Base-by-base conservation (phyloP, 345 rosid species). In the Ricinus communis region DNA sequence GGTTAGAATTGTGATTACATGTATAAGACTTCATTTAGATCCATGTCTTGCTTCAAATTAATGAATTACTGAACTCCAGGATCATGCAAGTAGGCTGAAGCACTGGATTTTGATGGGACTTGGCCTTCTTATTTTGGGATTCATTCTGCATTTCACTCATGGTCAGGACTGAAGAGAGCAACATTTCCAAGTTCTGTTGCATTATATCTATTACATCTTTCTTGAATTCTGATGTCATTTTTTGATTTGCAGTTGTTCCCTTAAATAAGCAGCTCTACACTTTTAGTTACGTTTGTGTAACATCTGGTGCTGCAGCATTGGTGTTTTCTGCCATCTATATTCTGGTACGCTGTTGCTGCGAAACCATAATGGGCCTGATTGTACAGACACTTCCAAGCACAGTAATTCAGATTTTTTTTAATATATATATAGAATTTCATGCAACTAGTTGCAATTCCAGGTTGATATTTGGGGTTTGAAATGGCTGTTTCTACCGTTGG, bases 251-350 rank as follows among this genome's bases (percentile, higher is more conserved):
- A 91, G 98, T 86, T 25, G 81, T 93, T 81, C 94, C 97, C 58
- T 83, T 85, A 58, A 93, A 87, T 72, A 93, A 93, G 76, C 98
- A 91, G 70, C 74, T 91, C 54, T 93, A 87, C 78, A 88, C 85
- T 71, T 82, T 90, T 41, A 93, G 96, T 85, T 93, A 91, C 69
- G 89, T 86, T 65, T 90, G 94, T 40, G 81, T 91, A 22, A 91
- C 98, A 41, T 87, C 96, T 12, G 95, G 98, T 57, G 86, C 87
- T 73, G 97, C 97, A 11, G 88, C 91, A 0, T 67, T 93, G 57
- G 87, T 88, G 76, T 90, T 93, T 81, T 87, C 93, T 2, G 74
- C 86, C 54, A 63, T 91, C 56, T 93, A 91, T 65, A 25, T 79
- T 36, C 71, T 87, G 94, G 98, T 93, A 81, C 33, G 79, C 36